Evolutionary conservation across 805 yeast genomes (phyloP), one percentile per base, ranked within the genome.

Genomic region (Candida boleticola): DNA sequence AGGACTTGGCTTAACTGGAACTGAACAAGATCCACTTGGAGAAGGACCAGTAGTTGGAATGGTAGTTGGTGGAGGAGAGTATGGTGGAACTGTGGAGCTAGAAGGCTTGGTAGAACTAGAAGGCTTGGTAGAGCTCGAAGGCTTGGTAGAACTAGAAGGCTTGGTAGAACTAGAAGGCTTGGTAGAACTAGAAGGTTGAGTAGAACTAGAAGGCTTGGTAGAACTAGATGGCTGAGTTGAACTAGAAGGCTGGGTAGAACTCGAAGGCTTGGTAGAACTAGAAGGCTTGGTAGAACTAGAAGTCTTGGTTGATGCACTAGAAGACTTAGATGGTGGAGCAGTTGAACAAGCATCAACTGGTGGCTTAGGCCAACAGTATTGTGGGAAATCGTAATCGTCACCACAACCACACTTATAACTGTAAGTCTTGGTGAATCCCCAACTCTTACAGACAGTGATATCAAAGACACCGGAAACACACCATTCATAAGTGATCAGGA

Each of bases 311-410:
- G 27, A 25, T n/a, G 14, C 14, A 29, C 32, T 29, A 9, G 32
- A n/a, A 9, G 16, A 10, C 5, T 6, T 9, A 29, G 32, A 7
- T 32, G 35, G 21, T 32, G 35, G 35, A 16, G n/a, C 21, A 6
- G 21, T 17, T 16, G 36, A 20, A 23, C 27, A 23, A 23, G 27
- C 27, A 23, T 23, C 27, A 23, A 19, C 17, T 5, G 36, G 36
- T 6, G 36, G 36, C 22, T 32, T 32, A 9, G 36, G 36, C 36
- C 36, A 32, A 32, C 36, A 32, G 36, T 32, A 17, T 16, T 11
- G 10, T 11, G 20, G 36, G 22, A 14, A 32, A 5, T 32, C 20
- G 33, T 29, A 29, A n/a, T 29, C 33, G 14, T 29, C 33, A 13
- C 22, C 36, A 18, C 36, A 32, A 5, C 36, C 36, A 32, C 14